Evolutionary conservation across 1,284 basidiomycete species (phyloP).

Genomic region (Vanrija humicola): DNA sequence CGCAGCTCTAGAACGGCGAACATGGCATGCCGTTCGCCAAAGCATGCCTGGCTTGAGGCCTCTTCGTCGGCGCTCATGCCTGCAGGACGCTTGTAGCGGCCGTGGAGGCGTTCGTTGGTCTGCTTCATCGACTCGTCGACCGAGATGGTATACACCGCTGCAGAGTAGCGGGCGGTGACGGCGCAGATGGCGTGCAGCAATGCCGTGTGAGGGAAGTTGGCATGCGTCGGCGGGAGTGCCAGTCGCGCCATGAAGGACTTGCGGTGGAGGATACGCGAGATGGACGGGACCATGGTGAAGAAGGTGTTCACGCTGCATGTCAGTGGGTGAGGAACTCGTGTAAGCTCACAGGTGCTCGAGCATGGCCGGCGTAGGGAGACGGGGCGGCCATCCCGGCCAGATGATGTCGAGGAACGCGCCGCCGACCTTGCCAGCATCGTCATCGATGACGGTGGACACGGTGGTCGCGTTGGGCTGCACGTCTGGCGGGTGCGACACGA

Average conservation of each 20-base stretch:
- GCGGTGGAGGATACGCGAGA: slow-evolving; percentile 42
- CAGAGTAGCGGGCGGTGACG: slow-evolving; percentile 40
- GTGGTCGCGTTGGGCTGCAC: neutral
- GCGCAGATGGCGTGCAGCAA: slow-evolving; percentile 51
- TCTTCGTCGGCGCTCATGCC: slow-evolving; percentile 18
- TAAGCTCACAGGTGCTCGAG: slow-evolving; percentile 41
- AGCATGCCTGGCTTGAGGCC: slow-evolving; percentile 19
- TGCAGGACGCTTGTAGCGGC: neutral
- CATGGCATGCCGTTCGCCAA: slow-evolving; percentile 28
- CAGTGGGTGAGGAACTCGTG: neutral
- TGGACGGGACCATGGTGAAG: slow-evolving; percentile 41
- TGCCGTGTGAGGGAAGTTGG: slow-evolving; percentile 46
- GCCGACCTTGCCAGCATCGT: slow-evolving; percentile 23
- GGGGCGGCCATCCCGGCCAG: slow-evolving; percentile 44
- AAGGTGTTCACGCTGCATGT: slow-evolving; percentile 38
- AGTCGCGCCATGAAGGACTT: slow-evolving; percentile 43
- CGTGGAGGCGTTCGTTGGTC: slow-evolving; percentile 13
- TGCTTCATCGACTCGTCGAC: slow-evolving; percentile 19
- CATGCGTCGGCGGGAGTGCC: slow-evolving; percentile 47
- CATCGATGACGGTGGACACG: slow-evolving; percentile 8
- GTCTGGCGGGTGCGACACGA: neutral
- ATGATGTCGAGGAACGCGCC: slow-evolving; percentile 31
- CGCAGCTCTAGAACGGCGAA: slow-evolving; percentile 22
- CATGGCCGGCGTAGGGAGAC: slow-evolving; percentile 39
- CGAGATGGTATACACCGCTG: slow-evolving; percentile 24